A percentile compares a stretch with the other conserved stretches of the same genome.
Evolutionary conservation across 2,329 filamentous ascomycete species (phyloP).

Genomic region (Ascochyta clinopodiicola): DNA sequence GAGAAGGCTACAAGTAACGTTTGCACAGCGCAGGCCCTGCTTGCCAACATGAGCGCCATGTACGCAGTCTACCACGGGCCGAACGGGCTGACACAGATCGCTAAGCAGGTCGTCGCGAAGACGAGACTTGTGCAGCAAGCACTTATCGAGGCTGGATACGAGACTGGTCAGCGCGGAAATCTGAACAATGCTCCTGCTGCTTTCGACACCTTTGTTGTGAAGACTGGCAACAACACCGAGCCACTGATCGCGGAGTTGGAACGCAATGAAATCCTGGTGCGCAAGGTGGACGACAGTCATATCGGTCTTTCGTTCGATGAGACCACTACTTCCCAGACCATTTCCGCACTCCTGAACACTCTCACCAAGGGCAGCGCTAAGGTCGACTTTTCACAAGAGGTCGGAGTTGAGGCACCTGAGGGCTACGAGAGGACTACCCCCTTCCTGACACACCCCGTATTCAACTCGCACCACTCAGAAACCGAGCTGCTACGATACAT

Average conservation of each 20-base stretch:
- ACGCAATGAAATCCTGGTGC: constrained; percentile 65
- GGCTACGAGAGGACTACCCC: constrained; percentile 72
- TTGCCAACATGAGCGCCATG: constrained; percentile 95
- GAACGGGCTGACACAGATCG: constrained; percentile 80
- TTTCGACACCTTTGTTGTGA: constrained; percentile 82
- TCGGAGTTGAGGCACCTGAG: constrained; percentile 53
- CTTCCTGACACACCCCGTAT: constrained; percentile 88
- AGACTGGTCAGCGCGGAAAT: constrained; percentile 65
- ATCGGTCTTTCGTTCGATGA: constrained; percentile 83
- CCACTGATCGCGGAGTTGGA: constrained; percentile 60
- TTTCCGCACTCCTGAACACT: constrained; percentile 63
- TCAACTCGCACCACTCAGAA: constrained; percentile 94
- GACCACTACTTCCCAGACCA: constrained; percentile 64
- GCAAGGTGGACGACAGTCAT: constrained; percentile 65
- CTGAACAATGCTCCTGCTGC: constrained; percentile 63
- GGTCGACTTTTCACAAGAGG: constrained; percentile 17
- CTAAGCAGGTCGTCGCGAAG: constrained; percentile 75
- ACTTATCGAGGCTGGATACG: constrained; percentile 67
- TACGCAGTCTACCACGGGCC: constrained; percentile 96
- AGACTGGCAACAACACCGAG: constrained; percentile 58
- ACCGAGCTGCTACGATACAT: constrained; percentile 95
- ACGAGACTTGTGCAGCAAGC: constrained; percentile 73
- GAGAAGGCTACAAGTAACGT: constrained; percentile 98
- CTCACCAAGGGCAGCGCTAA: constrained; percentile 43
- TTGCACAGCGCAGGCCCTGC: constrained; percentile 90